Conservation (phyloP, 1,284 basidiomycete species). For the Thelephora terrestris region DNA sequence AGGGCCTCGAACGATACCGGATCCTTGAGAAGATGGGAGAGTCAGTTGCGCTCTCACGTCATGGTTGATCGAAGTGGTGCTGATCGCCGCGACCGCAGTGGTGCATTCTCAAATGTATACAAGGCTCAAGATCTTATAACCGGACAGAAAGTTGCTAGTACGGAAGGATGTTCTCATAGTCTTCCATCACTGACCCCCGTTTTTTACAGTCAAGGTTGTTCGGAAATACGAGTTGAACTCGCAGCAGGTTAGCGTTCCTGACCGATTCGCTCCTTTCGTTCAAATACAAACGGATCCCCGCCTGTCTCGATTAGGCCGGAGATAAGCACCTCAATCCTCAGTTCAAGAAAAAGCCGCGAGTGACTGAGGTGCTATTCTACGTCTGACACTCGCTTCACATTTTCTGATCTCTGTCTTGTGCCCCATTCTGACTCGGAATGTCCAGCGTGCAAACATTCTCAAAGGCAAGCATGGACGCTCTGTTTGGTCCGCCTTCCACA, state of each 20-base stretch:
- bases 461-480: constrained; percentile 47
- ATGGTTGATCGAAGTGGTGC: not conserved
- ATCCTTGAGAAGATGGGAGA: constrained; percentile 94
- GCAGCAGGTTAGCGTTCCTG: constrained; percentile 73
- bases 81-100: constrained; percentile 35
- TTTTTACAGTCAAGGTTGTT: constrained; percentile 79
- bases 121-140: constrained; percentile 77
- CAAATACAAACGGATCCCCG: constrained; percentile 15
- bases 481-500: not conserved
- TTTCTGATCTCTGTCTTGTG: constrained; percentile 12
- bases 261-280: constrained; percentile 21
- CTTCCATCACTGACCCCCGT: constrained; percentile 7
- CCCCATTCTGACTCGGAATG: constrained; percentile 22
- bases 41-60: constrained; percentile 35
- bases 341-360: constrained; percentile 93
- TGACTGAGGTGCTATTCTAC: constrained; percentile 77
- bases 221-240: constrained; percentile 94
- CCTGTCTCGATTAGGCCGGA: constrained; percentile 49
- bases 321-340: constrained; percentile 87
- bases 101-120: constrained; percentile 98
- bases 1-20: constrained; percentile 76
- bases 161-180: constrained; percentile 10
- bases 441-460: constrained; percentile 92
- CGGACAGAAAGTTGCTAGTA: constrained; percentile 81
- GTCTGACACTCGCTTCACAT: constrained; percentile 12